These are phyloP conservation scores for Plantago coronopus DNA, from an alignment of 305 asterid genomes.

Conservation along the genomic window DNA sequence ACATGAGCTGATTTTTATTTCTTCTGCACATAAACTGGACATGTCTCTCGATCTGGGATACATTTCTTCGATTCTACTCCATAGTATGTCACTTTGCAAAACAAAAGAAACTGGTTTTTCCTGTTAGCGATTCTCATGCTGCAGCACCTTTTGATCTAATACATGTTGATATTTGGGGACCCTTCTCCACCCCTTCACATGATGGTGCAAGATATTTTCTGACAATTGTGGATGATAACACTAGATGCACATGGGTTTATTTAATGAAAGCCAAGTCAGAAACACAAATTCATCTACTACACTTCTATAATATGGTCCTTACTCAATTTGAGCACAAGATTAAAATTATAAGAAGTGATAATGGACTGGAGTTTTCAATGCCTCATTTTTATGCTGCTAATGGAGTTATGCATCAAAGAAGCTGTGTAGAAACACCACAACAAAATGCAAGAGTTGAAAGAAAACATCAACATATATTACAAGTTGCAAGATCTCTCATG, in stretches of 20 bases:
- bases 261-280: neutral
- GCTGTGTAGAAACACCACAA: neutral
- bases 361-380: neutral
- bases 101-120: neutral
- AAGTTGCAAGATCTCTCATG: neutral
- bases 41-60: too few species aligned
- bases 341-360: neutral
- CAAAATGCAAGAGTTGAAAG: conserved; percentile 6
- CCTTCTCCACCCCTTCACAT: neutral
- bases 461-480: neutral
- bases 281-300: neutral
- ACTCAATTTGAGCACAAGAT: neutral
- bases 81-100: too few species aligned
- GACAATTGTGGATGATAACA: neutral
- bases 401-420: neutral
- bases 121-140: neutral
- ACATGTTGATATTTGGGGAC: neutral
- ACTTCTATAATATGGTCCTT: neutral
- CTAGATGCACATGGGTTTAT: neutral
- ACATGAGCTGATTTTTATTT: too few species aligned
- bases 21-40: too few species aligned
- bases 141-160: neutral
- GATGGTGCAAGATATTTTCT: neutral
- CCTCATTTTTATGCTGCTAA: neutral
- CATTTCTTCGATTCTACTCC: too few species aligned